Percentiles rank a stretch among this genome's conserved stretches.
Evolutionary conservation across 768 basidiomycete genomes (phyloP).

Genomic region (Mycena polygramma): DNA sequence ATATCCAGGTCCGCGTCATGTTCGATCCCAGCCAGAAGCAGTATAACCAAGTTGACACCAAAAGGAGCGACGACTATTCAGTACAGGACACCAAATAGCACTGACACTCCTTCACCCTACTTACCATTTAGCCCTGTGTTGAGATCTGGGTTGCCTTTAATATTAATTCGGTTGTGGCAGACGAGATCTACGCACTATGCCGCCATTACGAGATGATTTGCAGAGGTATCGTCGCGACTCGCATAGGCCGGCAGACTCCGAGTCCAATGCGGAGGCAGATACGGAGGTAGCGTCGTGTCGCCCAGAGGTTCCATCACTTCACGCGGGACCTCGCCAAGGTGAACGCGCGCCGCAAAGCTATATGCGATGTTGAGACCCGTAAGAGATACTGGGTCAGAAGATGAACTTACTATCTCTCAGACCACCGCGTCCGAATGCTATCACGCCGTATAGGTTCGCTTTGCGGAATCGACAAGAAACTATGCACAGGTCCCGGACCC

Average conservation of each 20-base stretch:
- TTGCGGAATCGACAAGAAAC: constrained; percentile 22
- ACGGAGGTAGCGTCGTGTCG: not conserved
- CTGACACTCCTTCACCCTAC: not conserved
- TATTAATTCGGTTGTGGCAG: not conserved
- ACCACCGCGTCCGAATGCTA: constrained; percentile 22
- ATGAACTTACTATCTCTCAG: constrained; percentile 27
- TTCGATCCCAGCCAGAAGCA: constrained; percentile 23
- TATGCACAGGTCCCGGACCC: constrained; percentile 31
- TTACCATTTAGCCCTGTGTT: not conserved
- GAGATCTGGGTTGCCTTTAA: not conserved
- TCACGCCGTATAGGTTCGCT: constrained; percentile 4
- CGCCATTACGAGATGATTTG: not conserved
- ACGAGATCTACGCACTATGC: not conserved
- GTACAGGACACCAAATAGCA: constrained; percentile 18
- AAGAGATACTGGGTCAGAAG: not conserved
- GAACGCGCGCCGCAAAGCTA: constrained; percentile 17
- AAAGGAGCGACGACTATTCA: constrained; percentile 27
- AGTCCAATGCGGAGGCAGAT: no score
- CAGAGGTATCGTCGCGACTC: not conserved
- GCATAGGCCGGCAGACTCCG: constrained; percentile 18
- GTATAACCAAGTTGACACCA: constrained; percentile 12
- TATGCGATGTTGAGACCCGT: no score
- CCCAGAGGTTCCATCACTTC: not conserved
- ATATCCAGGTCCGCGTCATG: constrained; percentile 29
- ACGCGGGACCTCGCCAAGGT: not conserved